These are phyloP conservation scores for Zelopaecilomyces penicillatus DNA, from an alignment of 2,329 filamentous ascomycete genomes.

Conservation along the genomic window DNA sequence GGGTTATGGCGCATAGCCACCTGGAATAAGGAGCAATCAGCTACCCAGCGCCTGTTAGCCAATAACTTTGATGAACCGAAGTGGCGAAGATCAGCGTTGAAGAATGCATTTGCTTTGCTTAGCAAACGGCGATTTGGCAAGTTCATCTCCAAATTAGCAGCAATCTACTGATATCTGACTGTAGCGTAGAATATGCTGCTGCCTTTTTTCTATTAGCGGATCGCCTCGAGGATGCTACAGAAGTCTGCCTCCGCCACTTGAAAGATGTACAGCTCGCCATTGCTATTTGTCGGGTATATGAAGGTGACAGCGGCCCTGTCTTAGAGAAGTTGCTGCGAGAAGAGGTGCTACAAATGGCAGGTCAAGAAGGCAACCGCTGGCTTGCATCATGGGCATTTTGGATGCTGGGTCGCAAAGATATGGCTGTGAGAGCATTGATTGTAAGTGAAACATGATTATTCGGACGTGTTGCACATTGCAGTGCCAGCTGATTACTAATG, in stretches of 20 bases:
- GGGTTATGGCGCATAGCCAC: slow-evolving; percentile 91
- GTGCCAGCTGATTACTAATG: no score
- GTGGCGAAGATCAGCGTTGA: slow-evolving; percentile 83
- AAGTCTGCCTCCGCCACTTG: slow-evolving; percentile 78
- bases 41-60: slow-evolving; percentile 71
- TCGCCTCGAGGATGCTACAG: slow-evolving; percentile 74
- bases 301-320: slow-evolving; percentile 71
- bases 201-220: slow-evolving; percentile 92
- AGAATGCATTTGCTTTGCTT: slow-evolving; percentile 93
- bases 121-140: slow-evolving; percentile 78
- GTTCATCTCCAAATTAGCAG: not conserved
- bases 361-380: slow-evolving; percentile 81
- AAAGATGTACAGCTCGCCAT: slow-evolving; percentile 86
- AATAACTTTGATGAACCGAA: slow-evolving; percentile 84
- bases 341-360: slow-evolving; percentile 68
- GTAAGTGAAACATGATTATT: slow-evolving; percentile 40
- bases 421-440: slow-evolving; percentile 76
- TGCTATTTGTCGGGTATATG: slow-evolving; percentile 78
- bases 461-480: not conserved
- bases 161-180: not conserved
- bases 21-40: slow-evolving; percentile 77
- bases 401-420: slow-evolving; percentile 74
- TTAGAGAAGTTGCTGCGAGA: slow-evolving; percentile 68
- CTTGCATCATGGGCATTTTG: slow-evolving; percentile 93
- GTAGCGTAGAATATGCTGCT: slow-evolving; percentile 69